A percentile compares a stretch with the other conserved stretches of the same genome.
These are phyloP conservation scores for Spathaspora girioi DNA, from an alignment of 805 yeast genomes.

Conservation along the genomic window DNA sequence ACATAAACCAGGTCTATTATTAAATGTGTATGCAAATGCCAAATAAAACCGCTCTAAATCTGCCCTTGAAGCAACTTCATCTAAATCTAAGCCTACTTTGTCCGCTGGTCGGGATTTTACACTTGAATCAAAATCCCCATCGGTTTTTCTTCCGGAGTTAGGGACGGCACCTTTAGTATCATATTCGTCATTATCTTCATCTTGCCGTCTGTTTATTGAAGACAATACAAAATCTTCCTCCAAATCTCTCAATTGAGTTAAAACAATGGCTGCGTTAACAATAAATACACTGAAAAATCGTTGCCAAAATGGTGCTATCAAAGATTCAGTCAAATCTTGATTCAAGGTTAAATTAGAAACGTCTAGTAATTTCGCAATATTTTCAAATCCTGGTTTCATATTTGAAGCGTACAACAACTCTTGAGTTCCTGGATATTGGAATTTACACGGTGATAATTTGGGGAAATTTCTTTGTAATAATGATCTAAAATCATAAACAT, in stretches of 20 bases:
- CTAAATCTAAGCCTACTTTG: conserved; percentile 41
- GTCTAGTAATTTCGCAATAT: conserved; percentile 31
- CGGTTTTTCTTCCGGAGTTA: not conserved
- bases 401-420: conserved; percentile 26
- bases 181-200: conserved; percentile 8
- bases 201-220: conserved; percentile 23
- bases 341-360: conserved; percentile 15
- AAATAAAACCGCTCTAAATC: conserved; percentile 87
- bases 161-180: not conserved
- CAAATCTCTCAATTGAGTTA: conserved; percentile 64
- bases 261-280: conserved; percentile 59
- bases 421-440: conserved; percentile 46
- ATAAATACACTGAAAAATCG: conserved; percentile 54
- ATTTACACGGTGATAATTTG: conserved; percentile 46
- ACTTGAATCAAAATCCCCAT: not conserved
- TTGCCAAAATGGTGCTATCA: conserved; percentile 43
- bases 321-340: conserved; percentile 19
- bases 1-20: conserved; percentile 56
- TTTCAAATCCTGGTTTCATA: conserved; percentile 19
- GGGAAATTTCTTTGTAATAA: conserved; percentile 68
- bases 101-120: not conserved
- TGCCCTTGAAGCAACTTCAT: conserved; percentile 65
- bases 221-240: conserved; percentile 72
- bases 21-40: conserved; percentile 66
- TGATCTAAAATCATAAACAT: conserved; percentile 63